These are phyloP conservation scores for Dovyalis caffra DNA, from an alignment of 345 rosid genomes.

Conservation along the genomic window DNA sequence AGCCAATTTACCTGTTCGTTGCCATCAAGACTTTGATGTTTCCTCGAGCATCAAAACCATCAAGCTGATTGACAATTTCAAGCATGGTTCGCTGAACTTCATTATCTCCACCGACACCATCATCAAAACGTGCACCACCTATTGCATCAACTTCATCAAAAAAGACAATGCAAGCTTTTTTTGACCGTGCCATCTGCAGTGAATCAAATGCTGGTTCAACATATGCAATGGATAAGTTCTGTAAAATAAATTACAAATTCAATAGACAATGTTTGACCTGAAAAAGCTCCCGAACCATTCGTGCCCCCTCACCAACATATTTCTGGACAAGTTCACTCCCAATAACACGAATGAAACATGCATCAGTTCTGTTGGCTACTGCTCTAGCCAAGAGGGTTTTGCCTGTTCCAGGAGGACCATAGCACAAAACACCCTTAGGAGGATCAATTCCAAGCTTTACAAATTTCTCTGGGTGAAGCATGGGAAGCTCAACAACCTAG, in stretches of 20 bases:
- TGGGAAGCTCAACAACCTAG: constrained; percentile 97
- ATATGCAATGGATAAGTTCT: not conserved
- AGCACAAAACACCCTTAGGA: constrained; percentile 97
- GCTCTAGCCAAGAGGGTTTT: constrained; percentile 96
- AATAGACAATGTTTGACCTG: constrained; percentile 53
- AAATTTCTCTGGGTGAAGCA: constrained; percentile 99
- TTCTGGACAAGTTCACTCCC: constrained; percentile 99
- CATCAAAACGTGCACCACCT: constrained; percentile 85
- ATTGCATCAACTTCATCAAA: constrained; percentile 87
- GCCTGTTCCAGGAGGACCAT: constrained; percentile 99
- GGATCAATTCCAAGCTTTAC: constrained; percentile 99
- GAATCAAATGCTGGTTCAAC: not conserved
- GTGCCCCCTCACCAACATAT: constrained; percentile 98
- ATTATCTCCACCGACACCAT: constrained; percentile 79
- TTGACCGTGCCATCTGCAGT: constrained; percentile 79
- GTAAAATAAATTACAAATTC: not conserved
- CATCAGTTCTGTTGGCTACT: constrained; percentile 98
- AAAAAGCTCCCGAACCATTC: constrained; percentile 96
- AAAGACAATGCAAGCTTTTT: constrained; percentile 81
- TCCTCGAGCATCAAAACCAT: constrained; percentile 92
- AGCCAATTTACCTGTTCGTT: constrained; percentile 67
- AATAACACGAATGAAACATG: constrained; percentile 94
- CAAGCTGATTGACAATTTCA: constrained; percentile 86
- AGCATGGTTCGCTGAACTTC: constrained; percentile 88
- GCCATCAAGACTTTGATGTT: constrained; percentile 99